phyloP scores from a whole-genome alignment of 768 basidiomycete genomes.

The Leucocoprinus sp. region DNA sequence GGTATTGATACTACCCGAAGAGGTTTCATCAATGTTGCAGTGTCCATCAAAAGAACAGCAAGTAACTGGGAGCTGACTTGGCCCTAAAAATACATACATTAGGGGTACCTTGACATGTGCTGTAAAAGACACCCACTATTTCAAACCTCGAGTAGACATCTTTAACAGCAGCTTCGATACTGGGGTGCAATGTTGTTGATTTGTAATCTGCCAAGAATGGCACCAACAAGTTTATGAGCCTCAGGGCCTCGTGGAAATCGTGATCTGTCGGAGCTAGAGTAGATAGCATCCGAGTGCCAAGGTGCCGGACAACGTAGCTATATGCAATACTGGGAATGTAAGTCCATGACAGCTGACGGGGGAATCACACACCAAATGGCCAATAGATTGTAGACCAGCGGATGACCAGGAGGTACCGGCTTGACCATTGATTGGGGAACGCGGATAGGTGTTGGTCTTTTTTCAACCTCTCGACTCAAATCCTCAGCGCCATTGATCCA shows the following conservation, averaged over 20 bases:
- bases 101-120: not conserved
- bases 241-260: conserved; percentile 39
- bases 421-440: conserved; percentile 40
- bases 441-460: conserved; percentile 23
- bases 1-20: conserved; percentile 22
- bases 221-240: conserved; percentile 40
- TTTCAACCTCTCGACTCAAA: not conserved
- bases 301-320: conserved; percentile 53
- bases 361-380: conserved; percentile 52
- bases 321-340: conserved; percentile 50
- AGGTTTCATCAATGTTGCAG: conserved; percentile 45
- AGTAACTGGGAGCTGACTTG: conserved; percentile 35
- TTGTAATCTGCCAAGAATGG: conserved; percentile 60
- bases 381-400: conserved; percentile 61
- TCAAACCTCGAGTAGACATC: conserved; percentile 62
- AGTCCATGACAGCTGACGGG: not conserved
- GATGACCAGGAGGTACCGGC: conserved; percentile 26
- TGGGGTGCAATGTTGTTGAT: conserved; percentile 45
- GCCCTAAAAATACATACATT: conserved; percentile 19
- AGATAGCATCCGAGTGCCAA: conserved; percentile 52
- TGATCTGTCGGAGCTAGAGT: conserved; percentile 28
- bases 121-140: conserved; percentile 28
- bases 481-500: conserved; percentile 33
- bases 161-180: conserved; percentile 43
- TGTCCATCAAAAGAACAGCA: conserved; percentile 48